Evolutionary conservation across 805 yeast species (phyloP), one percentile per base, ranked within the genome.

Genomic region (Wickerhamomyces bisporus): DNA sequence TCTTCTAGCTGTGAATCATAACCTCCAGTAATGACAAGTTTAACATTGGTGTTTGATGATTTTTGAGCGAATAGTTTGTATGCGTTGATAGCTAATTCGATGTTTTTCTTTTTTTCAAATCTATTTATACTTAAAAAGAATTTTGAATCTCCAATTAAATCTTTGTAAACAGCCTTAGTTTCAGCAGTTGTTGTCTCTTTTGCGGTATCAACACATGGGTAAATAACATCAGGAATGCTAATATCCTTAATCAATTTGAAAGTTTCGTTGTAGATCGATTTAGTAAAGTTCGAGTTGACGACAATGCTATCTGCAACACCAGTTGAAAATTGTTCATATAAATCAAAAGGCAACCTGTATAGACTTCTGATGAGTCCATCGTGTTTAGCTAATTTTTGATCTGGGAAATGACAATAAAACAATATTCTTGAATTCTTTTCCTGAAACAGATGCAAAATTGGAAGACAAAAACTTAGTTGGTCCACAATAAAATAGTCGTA

Each of bases 341-440:
- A 48, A 59, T 93, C 96, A 60, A 93, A 91, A 2, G 96, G 93
- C 4, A 72, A 36, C 44, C 99, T 68, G 61, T 93, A 93, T 0
- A 84, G 35, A 42, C 62, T 65, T 50, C 87, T 81, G 8, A 82
- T 20, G 1, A 70, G 20, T 2, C 80, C 65, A 3, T 71, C 65
- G 37, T 81, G 80, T 15, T 66, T 64, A 0, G 96, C 81, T 30
- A 91, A 64, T 34, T 82, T 66, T 54, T 83, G 82, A 60, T 93
- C 99, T 0, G 99, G 98, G 60, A 91, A 91, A 65, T 93, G 99
- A 53, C 98, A 89, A 60, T 93, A 93, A 56, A 91, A 93, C 36
- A 93, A 62, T 3, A 85, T 71, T 35, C 75, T 75, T 2, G 82
- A 58, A 7, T 59, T 39, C 38, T 45, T 44, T 64, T 68, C 56